Evolutionary conservation across 2,329 filamentous ascomycete species (phyloP), one percentile per base, ranked within the genome.

Genomic region (Apiospora kogelbergensis): DNA sequence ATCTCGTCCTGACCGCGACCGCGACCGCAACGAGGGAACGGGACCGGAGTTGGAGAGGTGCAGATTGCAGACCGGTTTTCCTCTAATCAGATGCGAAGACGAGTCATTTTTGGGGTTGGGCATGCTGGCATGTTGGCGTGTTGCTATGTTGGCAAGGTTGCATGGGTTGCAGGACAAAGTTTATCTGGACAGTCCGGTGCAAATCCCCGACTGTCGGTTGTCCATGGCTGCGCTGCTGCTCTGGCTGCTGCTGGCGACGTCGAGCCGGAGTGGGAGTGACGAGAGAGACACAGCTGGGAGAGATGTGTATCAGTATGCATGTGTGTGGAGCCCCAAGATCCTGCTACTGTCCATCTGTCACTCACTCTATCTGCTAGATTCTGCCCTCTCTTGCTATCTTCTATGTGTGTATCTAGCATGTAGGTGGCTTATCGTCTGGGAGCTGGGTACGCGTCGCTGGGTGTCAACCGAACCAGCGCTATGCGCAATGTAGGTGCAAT

Each of bases 11-110:
- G 53, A n/a, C 53, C 53, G 53, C 53, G 33, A 57, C 26, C 48
- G 17, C 30, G 30, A 60, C 48, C 48, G 48, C 48, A 60, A 33
- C 30, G 17, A 60, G 53, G 26, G 26, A 20, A n/a, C 30, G 17
- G 53, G 53, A 60, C 53, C 53, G 53, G 53, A 60, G 53, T 60
- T 37, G 53, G 17, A 37, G 53, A 37, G n/a, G 26, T 60, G 53
- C 53, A 60, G 48, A 20, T 24, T 42, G 40, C 20, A 37, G 53
- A 37, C 53, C 53, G 37, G 30, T n/a, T 60, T 60, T 60, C 53
- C 30, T 60, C 53, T 60, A 60, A 60, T 60, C 53, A 60, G 53
- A 60, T 60, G 30, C 26, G 17, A 60, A 33, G 53, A 60, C 53
- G 53, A 60, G 53, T 60, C 53, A 60, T 60, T 60, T 37, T 22